Conservation (phyloP, 495 filamentous ascomycete species). For the Xylaria castorea region DNA sequence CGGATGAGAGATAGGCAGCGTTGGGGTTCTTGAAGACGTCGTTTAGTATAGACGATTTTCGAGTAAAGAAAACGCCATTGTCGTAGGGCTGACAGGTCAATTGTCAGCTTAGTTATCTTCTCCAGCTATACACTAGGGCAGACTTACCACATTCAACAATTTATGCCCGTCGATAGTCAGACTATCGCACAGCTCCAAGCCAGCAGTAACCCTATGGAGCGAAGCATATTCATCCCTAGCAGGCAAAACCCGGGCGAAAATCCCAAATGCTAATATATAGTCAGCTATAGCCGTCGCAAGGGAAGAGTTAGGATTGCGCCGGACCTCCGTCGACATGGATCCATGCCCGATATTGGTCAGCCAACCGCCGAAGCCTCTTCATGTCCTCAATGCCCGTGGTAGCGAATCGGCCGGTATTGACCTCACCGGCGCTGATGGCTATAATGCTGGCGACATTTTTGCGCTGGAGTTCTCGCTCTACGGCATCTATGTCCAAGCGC, state of each 20-base stretch:
- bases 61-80: conserved; percentile 85
- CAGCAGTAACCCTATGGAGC: conserved; percentile 62
- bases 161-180: conserved; percentile 90
- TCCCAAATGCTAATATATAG: conserved; percentile 71
- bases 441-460: conserved; percentile 71
- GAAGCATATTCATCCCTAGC: conserved; percentile 63
- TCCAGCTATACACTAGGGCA: neutral
- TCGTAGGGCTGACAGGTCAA: conserved; percentile 72
- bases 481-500: conserved; percentile 67
- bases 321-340: conserved; percentile 83
- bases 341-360: conserved; percentile 80
- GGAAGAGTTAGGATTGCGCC: conserved; percentile 22
- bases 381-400: conserved; percentile 66
- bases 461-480: conserved; percentile 56
- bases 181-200: conserved; percentile 85
- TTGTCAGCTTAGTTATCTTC: conserved; percentile 11
- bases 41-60: conserved; percentile 60
- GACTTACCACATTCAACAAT: conserved; percentile 80
- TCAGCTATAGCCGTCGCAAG: conserved; percentile 16
- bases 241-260: conserved; percentile 75
- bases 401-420: conserved; percentile 89
- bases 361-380: conserved; percentile 67
- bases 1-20: conserved; percentile 76
- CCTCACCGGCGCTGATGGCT: conserved; percentile 81
- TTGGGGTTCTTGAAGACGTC: conserved; percentile 83